These are phyloP conservation scores for Polychaeton citri DNA, from an alignment of 2,329 filamentous ascomycete genomes.

Conservation along the genomic window DNA sequence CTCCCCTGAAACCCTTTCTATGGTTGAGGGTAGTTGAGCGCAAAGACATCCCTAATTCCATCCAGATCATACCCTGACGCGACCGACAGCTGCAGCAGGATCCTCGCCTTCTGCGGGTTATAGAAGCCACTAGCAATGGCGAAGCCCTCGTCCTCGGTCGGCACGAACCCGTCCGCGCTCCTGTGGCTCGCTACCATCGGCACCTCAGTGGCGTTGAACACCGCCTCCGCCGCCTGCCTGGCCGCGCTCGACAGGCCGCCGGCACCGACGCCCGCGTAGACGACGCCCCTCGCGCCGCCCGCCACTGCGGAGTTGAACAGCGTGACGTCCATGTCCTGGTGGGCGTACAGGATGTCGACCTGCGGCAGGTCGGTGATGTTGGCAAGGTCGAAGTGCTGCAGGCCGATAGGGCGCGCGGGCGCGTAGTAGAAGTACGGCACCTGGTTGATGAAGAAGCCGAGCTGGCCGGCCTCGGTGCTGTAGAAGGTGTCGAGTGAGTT, in stretches of 20 bases:
- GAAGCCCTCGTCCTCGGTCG: slow-evolving; percentile 14
- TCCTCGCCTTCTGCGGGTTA: slow-evolving; percentile 43
- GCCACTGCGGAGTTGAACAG: slow-evolving; percentile 32
- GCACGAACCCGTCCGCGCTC: slow-evolving; percentile 41
- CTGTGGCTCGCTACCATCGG: slow-evolving; percentile 40
- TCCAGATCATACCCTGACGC: slow-evolving; percentile 23
- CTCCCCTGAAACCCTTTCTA: too few relatives aligned
- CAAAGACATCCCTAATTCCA: slow-evolving; percentile 29
- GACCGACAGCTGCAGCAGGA: slow-evolving; percentile 32
- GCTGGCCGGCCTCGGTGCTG: slow-evolving; percentile 41
- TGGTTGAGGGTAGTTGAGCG: background rate
- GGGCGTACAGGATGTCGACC: slow-evolving; percentile 44
- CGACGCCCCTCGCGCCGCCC: slow-evolving; percentile 40
- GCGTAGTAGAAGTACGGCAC: slow-evolving; percentile 48
- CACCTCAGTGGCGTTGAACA: slow-evolving; percentile 33
- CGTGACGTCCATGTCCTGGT: slow-evolving; percentile 31
- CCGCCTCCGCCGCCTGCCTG: slow-evolving; percentile 26
- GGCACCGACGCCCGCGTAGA: slow-evolving; percentile 43
- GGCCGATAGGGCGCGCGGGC: slow-evolving; percentile 35
- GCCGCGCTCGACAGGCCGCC: slow-evolving; percentile 35
- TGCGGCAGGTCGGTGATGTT: slow-evolving; percentile 30
- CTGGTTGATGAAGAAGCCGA: slow-evolving; percentile 46
- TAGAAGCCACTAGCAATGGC: slow-evolving; percentile 38
- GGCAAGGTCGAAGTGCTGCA: slow-evolving; percentile 31
- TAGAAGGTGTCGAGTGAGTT: slow-evolving; percentile 52